Percentiles rank a stretch among this genome's conserved stretches.
Conservation (phyloP, 2,329 filamentous ascomycete genomes). For the Colletotrichum chrysophilum region DNA sequence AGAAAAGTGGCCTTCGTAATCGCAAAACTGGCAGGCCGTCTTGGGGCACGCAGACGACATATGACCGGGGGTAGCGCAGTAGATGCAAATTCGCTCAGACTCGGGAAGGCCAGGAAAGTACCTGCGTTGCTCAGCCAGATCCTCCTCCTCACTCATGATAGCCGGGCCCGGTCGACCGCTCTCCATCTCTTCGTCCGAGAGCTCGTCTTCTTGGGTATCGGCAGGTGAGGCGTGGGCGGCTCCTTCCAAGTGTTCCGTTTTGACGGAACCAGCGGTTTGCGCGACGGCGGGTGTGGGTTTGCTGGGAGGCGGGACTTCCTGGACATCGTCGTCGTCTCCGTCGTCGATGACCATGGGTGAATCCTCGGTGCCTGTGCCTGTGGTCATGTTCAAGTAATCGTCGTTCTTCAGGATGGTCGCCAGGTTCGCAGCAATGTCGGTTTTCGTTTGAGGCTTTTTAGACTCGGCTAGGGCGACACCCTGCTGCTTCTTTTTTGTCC, state of each 20-base stretch:
- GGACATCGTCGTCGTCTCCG: constrained; percentile 2
- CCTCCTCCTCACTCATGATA: constrained; percentile 30
- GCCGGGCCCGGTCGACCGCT: not conserved
- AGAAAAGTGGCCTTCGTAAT: constrained; percentile 48
- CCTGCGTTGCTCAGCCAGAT: constrained; percentile 42
- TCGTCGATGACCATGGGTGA: constrained; percentile 11
- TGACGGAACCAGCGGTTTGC: not conserved
- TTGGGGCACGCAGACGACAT: constrained; percentile 47
- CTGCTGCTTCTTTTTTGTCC: constrained; percentile 10
- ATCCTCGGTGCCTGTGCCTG: not conserved
- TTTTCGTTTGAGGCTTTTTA: constrained; percentile 1
- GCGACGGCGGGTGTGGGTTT: not conserved
- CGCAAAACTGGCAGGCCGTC: constrained; percentile 54
- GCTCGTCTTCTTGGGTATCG: not conserved
- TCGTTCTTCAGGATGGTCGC: constrained; percentile 8
- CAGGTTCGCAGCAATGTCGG: constrained; percentile 3
- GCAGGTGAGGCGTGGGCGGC: not conserved
- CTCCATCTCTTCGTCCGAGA: not conserved
- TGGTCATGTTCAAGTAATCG: not conserved
- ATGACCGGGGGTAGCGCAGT: constrained; percentile 57
- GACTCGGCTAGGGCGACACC: not conserved
- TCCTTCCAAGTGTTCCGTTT: not conserved
- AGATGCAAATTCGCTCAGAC: constrained; percentile 51
- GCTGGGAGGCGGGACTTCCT: not conserved
- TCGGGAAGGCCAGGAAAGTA: constrained; percentile 58